Percentiles rank a stretch among this genome's conserved stretches.
These are phyloP conservation scores for Aspergillus neotritici DNA, from an alignment of 2,329 filamentous ascomycete genomes.

Conservation along the genomic window DNA sequence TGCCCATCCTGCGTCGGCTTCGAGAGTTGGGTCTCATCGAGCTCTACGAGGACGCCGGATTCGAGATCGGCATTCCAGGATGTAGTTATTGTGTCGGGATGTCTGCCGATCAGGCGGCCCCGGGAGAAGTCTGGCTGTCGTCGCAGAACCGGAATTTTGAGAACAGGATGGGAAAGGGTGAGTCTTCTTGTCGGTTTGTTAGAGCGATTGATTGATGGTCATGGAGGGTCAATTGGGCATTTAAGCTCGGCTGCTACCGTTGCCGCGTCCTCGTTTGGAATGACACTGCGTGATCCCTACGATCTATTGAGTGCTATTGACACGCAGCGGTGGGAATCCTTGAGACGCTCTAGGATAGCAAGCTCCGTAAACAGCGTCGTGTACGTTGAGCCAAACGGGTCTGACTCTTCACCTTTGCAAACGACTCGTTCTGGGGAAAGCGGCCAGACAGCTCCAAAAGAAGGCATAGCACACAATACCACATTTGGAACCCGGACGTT, in stretches of 20 bases:
- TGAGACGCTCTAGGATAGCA: no score
- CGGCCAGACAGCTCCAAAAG: background rate
- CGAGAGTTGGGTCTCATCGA: slow-evolving; percentile 31
- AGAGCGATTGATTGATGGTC: background rate
- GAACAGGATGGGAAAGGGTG: slow-evolving; percentile 43
- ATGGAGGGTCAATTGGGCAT: slow-evolving; percentile 39
- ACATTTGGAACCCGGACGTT: slow-evolving; percentile 13
- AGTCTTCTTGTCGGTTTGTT: background rate
- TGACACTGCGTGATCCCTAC: slow-evolving; percentile 39
- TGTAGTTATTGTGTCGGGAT: slow-evolving; percentile 46
- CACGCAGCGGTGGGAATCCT: slow-evolving; percentile 12
- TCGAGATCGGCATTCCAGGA: slow-evolving; percentile 39
- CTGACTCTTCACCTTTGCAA: background rate
- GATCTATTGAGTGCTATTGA: slow-evolving; percentile 26
- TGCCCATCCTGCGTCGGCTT: slow-evolving; percentile 36
- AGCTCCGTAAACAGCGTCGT: background rate
- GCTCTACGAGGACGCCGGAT: slow-evolving; percentile 39
- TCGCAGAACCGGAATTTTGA: slow-evolving; percentile 46
- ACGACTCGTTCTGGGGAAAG: background rate
- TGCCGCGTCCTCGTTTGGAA: slow-evolving; percentile 43
- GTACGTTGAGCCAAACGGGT: slow-evolving; percentile 11
- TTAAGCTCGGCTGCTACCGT: slow-evolving; percentile 44
- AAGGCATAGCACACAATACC: background rate
- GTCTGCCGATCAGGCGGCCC: slow-evolving; percentile 36
- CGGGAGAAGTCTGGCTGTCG: slow-evolving; percentile 43